Conservation (phyloP, 768 basidiomycete genomes). For the Kwoniella dejecticola region DNA sequence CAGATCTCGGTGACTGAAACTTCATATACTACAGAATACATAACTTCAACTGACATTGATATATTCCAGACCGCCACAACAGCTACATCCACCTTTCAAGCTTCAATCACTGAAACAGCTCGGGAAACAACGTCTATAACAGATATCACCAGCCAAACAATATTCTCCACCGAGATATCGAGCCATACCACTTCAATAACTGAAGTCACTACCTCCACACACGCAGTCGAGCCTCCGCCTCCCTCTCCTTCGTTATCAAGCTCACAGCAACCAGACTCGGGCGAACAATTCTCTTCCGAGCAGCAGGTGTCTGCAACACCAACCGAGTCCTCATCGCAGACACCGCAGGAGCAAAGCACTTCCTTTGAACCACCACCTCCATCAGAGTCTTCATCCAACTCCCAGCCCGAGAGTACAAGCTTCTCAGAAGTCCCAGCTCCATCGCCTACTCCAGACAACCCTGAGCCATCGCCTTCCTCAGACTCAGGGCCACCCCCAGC, state of each 20-base stretch:
- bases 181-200: not conserved
- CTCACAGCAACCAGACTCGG: too few relatives aligned
- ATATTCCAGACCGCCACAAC: not conserved
- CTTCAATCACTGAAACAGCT: not conserved
- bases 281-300: too few relatives aligned
- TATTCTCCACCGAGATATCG: not conserved
- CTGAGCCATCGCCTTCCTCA: not conserved
- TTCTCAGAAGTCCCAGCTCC: not conserved
- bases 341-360: not conserved
- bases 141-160: not conserved
- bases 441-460: too few relatives aligned
- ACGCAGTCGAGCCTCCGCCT: not conserved
- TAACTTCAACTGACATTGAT: not conserved
- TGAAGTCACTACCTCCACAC: not conserved
- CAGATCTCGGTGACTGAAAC: not conserved
- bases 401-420: too few relatives aligned
- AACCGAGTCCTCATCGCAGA: too few relatives aligned
- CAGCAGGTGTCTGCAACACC: too few relatives aligned
- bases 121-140: not conserved
- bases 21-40: not conserved
- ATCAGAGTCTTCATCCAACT: too few relatives aligned
- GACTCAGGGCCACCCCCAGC: not conserved
- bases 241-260: too few relatives aligned
- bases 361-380: not conserved
- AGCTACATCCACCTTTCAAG: constrained; percentile 2